phyloP scores from a whole-genome alignment of 768 basidiomycete species.

The Kwoniella sp. region DNA sequence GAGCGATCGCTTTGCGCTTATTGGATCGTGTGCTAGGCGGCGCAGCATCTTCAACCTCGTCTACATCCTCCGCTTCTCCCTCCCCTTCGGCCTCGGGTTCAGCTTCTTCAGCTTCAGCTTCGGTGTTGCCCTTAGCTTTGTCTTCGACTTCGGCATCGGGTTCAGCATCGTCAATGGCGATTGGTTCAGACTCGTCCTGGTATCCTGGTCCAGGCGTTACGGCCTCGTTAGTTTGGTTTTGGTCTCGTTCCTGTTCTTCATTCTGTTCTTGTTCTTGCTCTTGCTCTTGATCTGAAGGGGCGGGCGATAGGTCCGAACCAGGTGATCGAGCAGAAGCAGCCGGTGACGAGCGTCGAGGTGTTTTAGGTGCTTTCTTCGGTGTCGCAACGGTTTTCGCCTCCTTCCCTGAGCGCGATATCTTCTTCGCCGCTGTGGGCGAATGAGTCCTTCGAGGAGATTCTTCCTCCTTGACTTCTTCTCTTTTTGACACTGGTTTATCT shows the following conservation, averaged over 20 bases:
- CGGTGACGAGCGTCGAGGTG: slow-evolving; percentile 20
- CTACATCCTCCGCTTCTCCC: background rate
- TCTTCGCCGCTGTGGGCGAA: background rate
- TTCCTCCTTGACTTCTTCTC: slow-evolving; percentile 6
- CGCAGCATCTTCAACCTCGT: background rate
- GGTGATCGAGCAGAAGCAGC: slow-evolving; percentile 25
- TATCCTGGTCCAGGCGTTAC: background rate
- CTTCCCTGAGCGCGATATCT: background rate
- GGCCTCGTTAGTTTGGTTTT: background rate
- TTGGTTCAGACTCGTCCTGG: background rate
- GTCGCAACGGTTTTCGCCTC: background rate
- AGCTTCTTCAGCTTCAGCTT: slow-evolving; percentile 7
- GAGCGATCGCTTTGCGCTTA: slow-evolving; percentile 36
- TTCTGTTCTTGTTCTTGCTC: background rate
- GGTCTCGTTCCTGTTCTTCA: background rate
- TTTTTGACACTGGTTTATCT: slow-evolving; percentile 8
- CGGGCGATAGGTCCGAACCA: slow-evolving; percentile 26
- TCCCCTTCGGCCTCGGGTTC: background rate
- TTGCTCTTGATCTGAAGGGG: slow-evolving; percentile 14
- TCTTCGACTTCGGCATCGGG: background rate
- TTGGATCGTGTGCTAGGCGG: slow-evolving; percentile 15
- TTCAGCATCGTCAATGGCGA: background rate
- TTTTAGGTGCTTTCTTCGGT: slow-evolving; percentile 10
- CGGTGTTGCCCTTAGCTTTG: background rate
- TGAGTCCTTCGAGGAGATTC: background rate